Conservation (phyloP, 805 yeast genomes). For the Saccharomycopsis olivae region DNA sequence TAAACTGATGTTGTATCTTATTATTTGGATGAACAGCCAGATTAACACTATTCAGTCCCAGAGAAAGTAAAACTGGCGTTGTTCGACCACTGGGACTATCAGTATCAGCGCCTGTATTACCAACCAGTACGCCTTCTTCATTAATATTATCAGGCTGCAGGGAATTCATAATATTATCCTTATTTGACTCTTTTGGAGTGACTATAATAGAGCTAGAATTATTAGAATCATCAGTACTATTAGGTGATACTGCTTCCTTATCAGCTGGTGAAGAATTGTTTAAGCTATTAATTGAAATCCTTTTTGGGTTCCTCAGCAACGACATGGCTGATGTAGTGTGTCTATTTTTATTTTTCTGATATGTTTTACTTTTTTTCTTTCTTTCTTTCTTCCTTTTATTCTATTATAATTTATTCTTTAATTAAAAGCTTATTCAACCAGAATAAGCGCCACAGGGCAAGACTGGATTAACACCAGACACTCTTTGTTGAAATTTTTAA, state of each 20-base stretch:
- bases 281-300: constrained; percentile 9
- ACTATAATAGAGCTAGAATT: neutral
- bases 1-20: constrained; percentile 18
- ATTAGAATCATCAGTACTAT: neutral
- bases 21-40: neutral
- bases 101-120: neutral
- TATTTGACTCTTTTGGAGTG: neutral
- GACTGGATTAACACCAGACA: too few relatives aligned
- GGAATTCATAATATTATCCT: neutral
- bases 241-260: neutral
- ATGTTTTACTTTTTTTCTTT: neutral
- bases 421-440: too few relatives aligned
- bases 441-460: too few relatives aligned
- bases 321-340: too few relatives aligned
- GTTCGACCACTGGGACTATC: neutral
- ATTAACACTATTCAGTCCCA: too few relatives aligned
- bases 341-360: neutral
- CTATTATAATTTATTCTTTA: too few relatives aligned
- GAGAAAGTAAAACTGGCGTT: too few relatives aligned
- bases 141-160: too few relatives aligned
- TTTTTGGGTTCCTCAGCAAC: constrained; percentile 4
- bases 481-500: too few relatives aligned
- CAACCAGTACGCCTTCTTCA: too few relatives aligned
- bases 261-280: constrained; percentile 3
- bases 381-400: too few relatives aligned